A percentile compares a stretch with the other conserved stretches of the same genome.
These are phyloP conservation scores for Coemansia sp. DNA, from an alignment of 192 early-diverging fungal genomes.

Conservation along the genomic window DNA sequence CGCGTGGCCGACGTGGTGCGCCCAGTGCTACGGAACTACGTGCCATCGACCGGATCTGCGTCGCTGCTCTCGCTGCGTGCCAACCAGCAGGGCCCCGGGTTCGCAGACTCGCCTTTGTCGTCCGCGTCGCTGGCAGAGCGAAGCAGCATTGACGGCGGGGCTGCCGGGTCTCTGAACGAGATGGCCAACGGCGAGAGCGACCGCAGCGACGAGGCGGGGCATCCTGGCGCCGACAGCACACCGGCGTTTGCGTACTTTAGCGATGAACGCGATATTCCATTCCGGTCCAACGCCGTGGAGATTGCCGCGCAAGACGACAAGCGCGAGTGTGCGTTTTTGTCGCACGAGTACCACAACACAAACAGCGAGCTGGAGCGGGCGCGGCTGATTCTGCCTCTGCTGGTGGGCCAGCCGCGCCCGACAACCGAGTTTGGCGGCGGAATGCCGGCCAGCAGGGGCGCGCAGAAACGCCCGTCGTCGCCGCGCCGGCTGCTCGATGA, in stretches of 20 bases:
- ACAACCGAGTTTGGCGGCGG: neutral
- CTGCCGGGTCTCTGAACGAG: neutral
- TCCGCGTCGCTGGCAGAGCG: neutral
- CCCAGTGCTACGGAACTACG: conserved; percentile 10
- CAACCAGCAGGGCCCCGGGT: conserved; percentile 16
- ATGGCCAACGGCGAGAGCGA: neutral
- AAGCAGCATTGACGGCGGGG: neutral
- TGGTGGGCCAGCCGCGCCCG: conserved; percentile 34
- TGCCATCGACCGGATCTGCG: conserved; percentile 12
- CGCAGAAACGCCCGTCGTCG: conserved; percentile 3
- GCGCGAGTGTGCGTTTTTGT: conserved; percentile 46
- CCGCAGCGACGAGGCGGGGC: neutral
- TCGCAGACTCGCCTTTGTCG: conserved; percentile 6
- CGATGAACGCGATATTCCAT: conserved; percentile 40
- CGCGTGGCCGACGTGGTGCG: conserved; percentile 15
- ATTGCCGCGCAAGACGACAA: conserved; percentile 50
- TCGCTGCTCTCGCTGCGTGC: conserved; percentile 42
- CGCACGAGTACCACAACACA: conserved; percentile 1
- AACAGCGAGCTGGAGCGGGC: conserved; percentile 25
- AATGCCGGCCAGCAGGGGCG: conserved; percentile 4
- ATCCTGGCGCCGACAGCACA: neutral
- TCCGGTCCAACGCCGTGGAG: conserved; percentile 42
- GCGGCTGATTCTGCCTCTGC: conserved; percentile 25
- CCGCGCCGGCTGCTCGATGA: conserved; percentile 20
- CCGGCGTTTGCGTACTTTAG: conserved; percentile 14